phyloP scores from a whole-genome alignment of 2,329 filamentous ascomycete species.

The Botrytis paeoniae region DNA sequence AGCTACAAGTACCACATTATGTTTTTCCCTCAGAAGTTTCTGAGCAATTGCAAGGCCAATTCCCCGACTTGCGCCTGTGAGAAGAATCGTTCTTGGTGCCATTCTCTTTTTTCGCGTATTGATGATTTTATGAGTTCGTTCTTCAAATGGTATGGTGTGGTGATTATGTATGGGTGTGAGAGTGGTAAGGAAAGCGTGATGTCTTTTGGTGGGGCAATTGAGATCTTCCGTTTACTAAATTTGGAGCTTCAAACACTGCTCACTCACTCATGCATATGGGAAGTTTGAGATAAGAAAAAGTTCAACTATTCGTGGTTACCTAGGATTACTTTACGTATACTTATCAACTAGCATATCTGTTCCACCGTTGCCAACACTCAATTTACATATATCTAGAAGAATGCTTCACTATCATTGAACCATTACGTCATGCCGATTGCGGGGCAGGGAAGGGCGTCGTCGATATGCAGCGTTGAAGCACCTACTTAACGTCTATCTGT shows the following conservation, averaged over 20 bases:
- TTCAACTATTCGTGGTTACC: not conserved
- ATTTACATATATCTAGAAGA: not conserved
- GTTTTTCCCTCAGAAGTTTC: conserved; percentile 49
- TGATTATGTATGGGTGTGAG: not conserved
- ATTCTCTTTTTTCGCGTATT: conserved; percentile 41
- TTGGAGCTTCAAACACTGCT: not conserved
- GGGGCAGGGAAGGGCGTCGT: not conserved
- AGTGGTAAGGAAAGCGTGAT: not conserved
- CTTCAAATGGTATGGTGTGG: not conserved
- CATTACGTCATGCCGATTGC: conserved; percentile 3
- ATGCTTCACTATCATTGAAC: not conserved
- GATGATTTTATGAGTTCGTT: not conserved
- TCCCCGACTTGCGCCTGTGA: conserved; percentile 64
- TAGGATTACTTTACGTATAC: not conserved
- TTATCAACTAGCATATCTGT: no score
- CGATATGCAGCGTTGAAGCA: not conserved
- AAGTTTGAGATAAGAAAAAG: not conserved
- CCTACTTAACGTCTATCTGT: not conserved
- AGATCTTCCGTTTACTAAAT: not conserved
- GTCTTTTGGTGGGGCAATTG: conserved; percentile 5
- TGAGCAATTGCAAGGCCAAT: conserved; percentile 57
- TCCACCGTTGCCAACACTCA: not conserved
- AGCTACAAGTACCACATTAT: conserved; percentile 59
- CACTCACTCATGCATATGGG: not conserved
- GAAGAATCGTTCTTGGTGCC: conserved; percentile 64